These are phyloP conservation scores for Colletotrichum sansevieriae DNA, from an alignment of 2,329 filamentous ascomycete genomes.

Conservation along the genomic window DNA sequence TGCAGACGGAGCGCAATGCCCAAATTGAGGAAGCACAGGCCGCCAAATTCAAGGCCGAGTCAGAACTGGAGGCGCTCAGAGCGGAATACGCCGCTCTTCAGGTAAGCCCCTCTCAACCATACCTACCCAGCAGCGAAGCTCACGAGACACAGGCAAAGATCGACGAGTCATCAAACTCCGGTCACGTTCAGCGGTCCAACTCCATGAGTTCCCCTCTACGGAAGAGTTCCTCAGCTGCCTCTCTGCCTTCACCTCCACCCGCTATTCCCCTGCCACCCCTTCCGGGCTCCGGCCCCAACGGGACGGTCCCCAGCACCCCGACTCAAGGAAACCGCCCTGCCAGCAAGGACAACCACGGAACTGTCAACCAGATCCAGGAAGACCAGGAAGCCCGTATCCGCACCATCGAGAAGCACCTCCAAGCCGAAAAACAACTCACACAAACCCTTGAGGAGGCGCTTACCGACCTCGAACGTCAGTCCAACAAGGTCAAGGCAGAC, in stretches of 20 bases:
- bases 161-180: slow-evolving; percentile 39
- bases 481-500: slow-evolving; percentile 91
- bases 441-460: slow-evolving; percentile 95
- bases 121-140: slow-evolving; percentile 40
- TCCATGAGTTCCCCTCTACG: slow-evolving; percentile 77
- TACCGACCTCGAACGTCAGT: slow-evolving; percentile 91
- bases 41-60: slow-evolving; percentile 72
- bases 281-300: slow-evolving; percentile 64
- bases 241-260: slow-evolving; percentile 92
- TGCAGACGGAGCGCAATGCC: slow-evolving; percentile 79
- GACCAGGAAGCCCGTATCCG: slow-evolving; percentile 96
- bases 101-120: slow-evolving; percentile 62
- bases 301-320: slow-evolving; percentile 64
- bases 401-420: slow-evolving; percentile 96
- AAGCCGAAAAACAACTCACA: slow-evolving; percentile 96
- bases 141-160: slow-evolving; percentile 60
- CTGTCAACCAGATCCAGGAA: slow-evolving; percentile 84
- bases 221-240: slow-evolving; percentile 86
- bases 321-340: slow-evolving; percentile 74
- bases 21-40: slow-evolving; percentile 84
- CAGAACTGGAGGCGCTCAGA: slow-evolving; percentile 75
- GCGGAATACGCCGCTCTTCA: slow-evolving; percentile 83
- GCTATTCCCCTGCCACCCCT: slow-evolving; percentile 96
- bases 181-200: slow-evolving; percentile 69
- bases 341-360: slow-evolving; percentile 80